Conservation (phyloP, 1,139 yeast genomes). For the Diutina scorzettiae region DNA sequence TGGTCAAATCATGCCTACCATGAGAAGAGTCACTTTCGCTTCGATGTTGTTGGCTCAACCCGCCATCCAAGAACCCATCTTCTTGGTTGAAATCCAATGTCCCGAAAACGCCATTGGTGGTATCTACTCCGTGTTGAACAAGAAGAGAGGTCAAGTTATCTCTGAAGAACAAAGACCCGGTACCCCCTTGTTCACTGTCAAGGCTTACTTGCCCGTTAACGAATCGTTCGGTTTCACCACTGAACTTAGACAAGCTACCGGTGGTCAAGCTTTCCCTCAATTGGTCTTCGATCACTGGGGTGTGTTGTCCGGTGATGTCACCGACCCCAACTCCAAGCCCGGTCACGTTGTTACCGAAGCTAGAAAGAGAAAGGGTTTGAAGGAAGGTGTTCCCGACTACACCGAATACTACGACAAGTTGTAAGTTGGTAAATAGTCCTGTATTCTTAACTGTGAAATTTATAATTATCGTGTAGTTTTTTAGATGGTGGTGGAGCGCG, state of each 20-base stretch:
- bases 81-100: constrained; percentile 99
- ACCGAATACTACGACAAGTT: constrained; percentile 99
- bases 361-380: constrained; percentile 97
- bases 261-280: constrained; percentile 99
- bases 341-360: constrained; percentile 83
- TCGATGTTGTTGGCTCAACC: constrained; percentile 97
- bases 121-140: constrained; percentile 98
- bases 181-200: constrained; percentile 98
- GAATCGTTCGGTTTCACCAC: constrained; percentile 99
- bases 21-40: constrained; percentile 99
- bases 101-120: constrained; percentile 99
- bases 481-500: no score
- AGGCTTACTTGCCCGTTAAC: constrained; percentile 99
- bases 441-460: constrained; percentile 4
- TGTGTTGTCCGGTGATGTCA: constrained; percentile 80
- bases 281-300: constrained; percentile 99
- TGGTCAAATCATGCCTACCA: constrained; percentile 99
- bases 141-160: constrained; percentile 99
- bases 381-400: constrained; percentile 91
- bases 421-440: constrained; percentile 33
- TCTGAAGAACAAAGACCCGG: constrained; percentile 99
- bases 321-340: constrained; percentile 87
- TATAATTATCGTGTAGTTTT: neutral
- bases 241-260: constrained; percentile 99
- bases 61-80: constrained; percentile 98